Evolutionary conservation across 1,139 yeast species (phyloP), one percentile per base, ranked within the genome.

Genomic region (Taiozyma sp.): DNA sequence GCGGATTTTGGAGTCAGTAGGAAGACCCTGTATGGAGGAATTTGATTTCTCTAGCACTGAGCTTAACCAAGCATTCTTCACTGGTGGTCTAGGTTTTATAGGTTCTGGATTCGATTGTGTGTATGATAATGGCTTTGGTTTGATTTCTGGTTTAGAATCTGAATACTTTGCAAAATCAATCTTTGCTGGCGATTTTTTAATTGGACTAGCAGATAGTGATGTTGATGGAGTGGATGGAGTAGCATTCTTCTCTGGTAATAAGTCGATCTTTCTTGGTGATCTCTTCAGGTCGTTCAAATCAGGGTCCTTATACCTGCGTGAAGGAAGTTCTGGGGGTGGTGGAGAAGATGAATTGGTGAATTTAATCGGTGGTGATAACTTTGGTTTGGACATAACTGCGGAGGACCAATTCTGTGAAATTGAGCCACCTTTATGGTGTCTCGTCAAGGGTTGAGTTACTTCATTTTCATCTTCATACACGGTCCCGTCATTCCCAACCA

Each of bases 131-230:
- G 57, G 53, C n/a, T 45, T 47, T 2, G 32, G 40, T 30, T 42
- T 46, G 9, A 40, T 21, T 13, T 43, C 44, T 3, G 51, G 44
- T 32, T 42, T 34, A 1, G 47, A 39, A 4, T 16, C 35, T 13
- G 44, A 19, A 16, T 28, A 44, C n/a, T 16, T 43, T 2, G 42
- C 34, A 32, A 56, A 48, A 40, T 52, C 46, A 2, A 56, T 19
- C 44, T 57, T 59, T 3, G 51, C 53, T 4, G 55, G 57, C 19
- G 58, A 50, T 39, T 48, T 53, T 44, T 47, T 52, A 4, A 56
- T 47, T 10, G 50, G 52, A 7, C 24, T 21, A 8, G 19, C 19
- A 13, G 43, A 21, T 3, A 24, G 16, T 22, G 26, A 29, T 26
- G 26, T 16, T 13, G 44, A 26, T 10, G 35, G 26, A 10, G 37